These are phyloP conservation scores for Spiraea crenata DNA, from an alignment of 331 rosid genomes.

Conservation along the genomic window DNA sequence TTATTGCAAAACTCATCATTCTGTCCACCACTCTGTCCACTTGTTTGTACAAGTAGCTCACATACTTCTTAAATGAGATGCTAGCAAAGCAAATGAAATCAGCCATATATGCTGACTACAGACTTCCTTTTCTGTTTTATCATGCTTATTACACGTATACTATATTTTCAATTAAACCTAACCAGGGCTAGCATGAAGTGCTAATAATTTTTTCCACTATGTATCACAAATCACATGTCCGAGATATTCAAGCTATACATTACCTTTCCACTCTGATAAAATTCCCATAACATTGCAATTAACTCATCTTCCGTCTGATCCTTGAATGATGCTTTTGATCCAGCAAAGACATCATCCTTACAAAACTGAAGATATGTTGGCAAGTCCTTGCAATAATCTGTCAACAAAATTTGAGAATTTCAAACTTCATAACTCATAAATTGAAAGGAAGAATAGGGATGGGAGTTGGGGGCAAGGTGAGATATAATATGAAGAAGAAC, in stretches of 20 bases:
- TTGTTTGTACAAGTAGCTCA: background rate
- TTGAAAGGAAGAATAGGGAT: background rate
- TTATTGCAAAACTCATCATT: background rate
- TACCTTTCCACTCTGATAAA: conserved; percentile 66
- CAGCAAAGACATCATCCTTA: conserved; percentile 74
- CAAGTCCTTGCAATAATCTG: conserved; percentile 77
- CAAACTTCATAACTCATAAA: conserved; percentile 1
- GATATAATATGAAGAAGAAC: conserved; percentile 9
- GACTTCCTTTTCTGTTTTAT: background rate
- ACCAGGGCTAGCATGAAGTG: background rate
- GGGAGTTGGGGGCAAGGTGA: background rate
- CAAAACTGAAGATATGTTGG: conserved; percentile 72
- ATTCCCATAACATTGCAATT: conserved; percentile 55
- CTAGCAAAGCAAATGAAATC: background rate
- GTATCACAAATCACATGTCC: background rate
- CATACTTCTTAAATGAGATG: background rate
- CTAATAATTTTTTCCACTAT: background rate
- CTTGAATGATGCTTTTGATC: conserved; percentile 59
- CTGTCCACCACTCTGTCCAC: background rate
- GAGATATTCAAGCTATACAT: conserved; percentile 18
- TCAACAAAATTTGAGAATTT: conserved; percentile 22
- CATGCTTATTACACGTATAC: background rate
- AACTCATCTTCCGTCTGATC: conserved; percentile 59
- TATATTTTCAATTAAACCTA: background rate
- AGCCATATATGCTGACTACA: background rate